Base-by-base conservation (phyloP, 2,329 filamentous ascomycete genomes). In the Xylaria sp. region DNA sequence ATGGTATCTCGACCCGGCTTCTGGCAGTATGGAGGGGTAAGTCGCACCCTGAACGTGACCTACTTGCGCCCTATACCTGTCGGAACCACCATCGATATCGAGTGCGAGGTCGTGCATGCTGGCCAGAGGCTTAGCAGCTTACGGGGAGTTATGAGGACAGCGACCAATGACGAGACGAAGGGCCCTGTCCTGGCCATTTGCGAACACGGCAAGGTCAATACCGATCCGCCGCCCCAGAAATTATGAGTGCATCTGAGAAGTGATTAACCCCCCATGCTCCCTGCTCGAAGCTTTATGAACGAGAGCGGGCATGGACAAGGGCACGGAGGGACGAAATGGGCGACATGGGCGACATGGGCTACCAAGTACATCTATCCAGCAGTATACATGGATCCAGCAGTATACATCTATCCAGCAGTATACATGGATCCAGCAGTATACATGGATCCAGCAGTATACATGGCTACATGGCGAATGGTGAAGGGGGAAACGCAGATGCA, bases 11-110 rank as follows among this genome's bases (percentile, higher is more conserved):
- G 81, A 25, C 87, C 87, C 0, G 90, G 89, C 6, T 88, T 86
- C 77, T 92, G 91, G 87, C 81, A 84, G 65, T 82, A 81, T 48
- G 83, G 90, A 28, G 91, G 91, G 46, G 90, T 93, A 32, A 89
- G 84, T 76, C 85, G 91, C 67, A 90, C 88, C 32, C 82, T 94
- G 63, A 89, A 86, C 74, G 85, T 91, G 51, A 92, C 89, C 0
- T 94, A 92, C 78, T 80, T 93, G 69, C 84, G 89, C 0, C 91
- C 91, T 1, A 84, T 87, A 2, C 86, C 87, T 1, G 76, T 78
- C 13, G 89, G 87, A 10, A 78, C 75, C 1, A 79, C 80, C 56
- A 76, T 84, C 23, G 72, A 83, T 55, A 76, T 88, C 54, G 80
- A 82, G 41, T 83, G 82, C 74, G 83, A 85, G 71, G 72, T 88